Evolutionary conservation across 1,284 basidiomycete species (phyloP).

Genomic region (Vanrija pseudolonga): DNA sequence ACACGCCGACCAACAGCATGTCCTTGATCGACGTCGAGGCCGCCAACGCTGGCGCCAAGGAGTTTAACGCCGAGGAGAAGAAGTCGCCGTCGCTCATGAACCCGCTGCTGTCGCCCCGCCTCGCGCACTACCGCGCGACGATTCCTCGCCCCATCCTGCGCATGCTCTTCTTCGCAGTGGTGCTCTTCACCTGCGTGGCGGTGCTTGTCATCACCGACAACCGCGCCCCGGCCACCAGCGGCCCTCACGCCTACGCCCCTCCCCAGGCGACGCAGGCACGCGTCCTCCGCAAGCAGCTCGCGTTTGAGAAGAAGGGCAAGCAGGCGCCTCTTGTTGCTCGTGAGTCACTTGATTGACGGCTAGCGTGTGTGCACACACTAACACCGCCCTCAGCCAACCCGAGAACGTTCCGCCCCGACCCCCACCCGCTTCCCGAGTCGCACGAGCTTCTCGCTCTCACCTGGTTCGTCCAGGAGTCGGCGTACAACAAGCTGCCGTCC

Average conservation of each 20-base stretch:
- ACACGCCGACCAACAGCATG: conserved; percentile 1
- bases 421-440: conserved; percentile 32
- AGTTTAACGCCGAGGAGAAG: not conserved
- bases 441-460: conserved; percentile 49
- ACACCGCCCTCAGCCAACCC: conserved; percentile 9
- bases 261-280: not conserved
- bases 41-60: conserved; percentile 2
- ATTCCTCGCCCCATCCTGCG: conserved; percentile 38
- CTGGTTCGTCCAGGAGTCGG: conserved; percentile 39
- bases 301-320: not conserved
- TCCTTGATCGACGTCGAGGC: conserved; percentile 9
- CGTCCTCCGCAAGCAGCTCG: not conserved
- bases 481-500: conserved; percentile 33
- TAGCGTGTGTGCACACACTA: not conserved
- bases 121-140: not conserved
- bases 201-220: conserved; percentile 13
- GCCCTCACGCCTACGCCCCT: not conserved
- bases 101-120: conserved; percentile 2
- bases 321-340: conserved; percentile 7
- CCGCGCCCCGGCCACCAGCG: not conserved
- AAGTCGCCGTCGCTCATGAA: conserved; percentile 2
- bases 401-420: conserved; percentile 18
- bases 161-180: conserved; percentile 23
- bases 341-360: conserved; percentile 1
- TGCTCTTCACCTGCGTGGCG: conserved; percentile 22